A percentile compares a stretch with the other conserved stretches of the same genome.
phyloP scores from a whole-genome alignment of 192 early-diverging fungal species.

The Cetraspora pellucida region DNA sequence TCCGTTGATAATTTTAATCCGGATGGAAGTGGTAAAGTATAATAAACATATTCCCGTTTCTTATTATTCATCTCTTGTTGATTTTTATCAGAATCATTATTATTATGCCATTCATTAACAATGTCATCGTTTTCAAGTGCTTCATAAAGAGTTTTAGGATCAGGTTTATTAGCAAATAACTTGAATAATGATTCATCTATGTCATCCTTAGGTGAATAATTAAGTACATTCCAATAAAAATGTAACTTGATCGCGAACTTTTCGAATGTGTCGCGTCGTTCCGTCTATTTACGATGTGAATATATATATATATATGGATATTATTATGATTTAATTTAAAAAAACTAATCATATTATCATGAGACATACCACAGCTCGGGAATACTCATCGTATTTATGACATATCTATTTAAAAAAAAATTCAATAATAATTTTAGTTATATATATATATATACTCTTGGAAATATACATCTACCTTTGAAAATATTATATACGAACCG shows the following conservation, averaged over 20 bases:
- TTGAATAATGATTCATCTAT: slow-evolving; percentile 11
- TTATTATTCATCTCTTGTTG: background rate
- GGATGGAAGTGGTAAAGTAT: slow-evolving; percentile 4
- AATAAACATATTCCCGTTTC: slow-evolving; percentile 9
- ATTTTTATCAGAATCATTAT: background rate
- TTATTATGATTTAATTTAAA: too few species aligned
- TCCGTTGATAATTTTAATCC: slow-evolving; percentile 11
- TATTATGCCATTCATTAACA: background rate
- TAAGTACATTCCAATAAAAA: slow-evolving; percentile 22
- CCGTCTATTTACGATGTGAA: background rate
- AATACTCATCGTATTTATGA: too few species aligned
- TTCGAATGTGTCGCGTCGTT: slow-evolving; percentile 25
- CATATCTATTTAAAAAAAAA: too few species aligned
- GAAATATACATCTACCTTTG: too few species aligned
- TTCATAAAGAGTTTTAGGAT: slow-evolving; percentile 15
- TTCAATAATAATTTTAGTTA: too few species aligned
- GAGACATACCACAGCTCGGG: too few species aligned
- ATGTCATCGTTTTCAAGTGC: background rate
- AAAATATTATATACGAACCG: slow-evolving; percentile 23
- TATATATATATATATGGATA: background rate
- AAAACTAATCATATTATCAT: too few species aligned
- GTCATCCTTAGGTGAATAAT: slow-evolving; percentile 16
- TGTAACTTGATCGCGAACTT: slow-evolving; percentile 15
- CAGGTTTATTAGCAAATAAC: slow-evolving; percentile 21
- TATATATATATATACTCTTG: background rate